Evolutionary conservation across 768 basidiomycete genomes (phyloP), one percentile per base, ranked within the genome.

Genomic region (Russula sp.): DNA sequence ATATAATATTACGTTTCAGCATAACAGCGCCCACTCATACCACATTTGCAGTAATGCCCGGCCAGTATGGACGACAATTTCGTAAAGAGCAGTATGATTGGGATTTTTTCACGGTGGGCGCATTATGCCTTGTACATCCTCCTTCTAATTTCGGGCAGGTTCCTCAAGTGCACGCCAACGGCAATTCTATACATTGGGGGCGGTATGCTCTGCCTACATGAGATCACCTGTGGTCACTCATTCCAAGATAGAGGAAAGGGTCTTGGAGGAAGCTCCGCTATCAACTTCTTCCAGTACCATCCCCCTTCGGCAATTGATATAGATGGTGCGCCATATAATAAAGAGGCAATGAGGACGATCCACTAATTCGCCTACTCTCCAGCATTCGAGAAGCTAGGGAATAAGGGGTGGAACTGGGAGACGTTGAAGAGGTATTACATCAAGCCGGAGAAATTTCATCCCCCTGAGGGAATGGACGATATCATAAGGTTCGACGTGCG

Each of bases 351-450:
- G 5, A 32, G 38, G n/a, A 35, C 18, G 18, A 35, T 35, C 2
- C 25, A 9, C 25, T 50, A 18, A 61, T 49, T 25, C 3, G 34
- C 3, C 13, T 11, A n/a, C 41, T 7, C 4, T 34, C 35, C 18
- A 65, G 64, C 64, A 10, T 66, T 64, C 18, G 69, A 69, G 42
- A 57, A 56, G 36, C 58, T 70, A 7, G 69, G 69, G 13, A 70
- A 69, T 46, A 60, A 63, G 20, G 69, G 69, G 9, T 70, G 69
- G 69, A 67, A 67, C 25, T 70, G 68, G 68, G 48, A 64, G 25
- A 50, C 22, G 20, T 48, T 64, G 46, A 57, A 51, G 22, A 51
- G 56, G 42, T 69, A 70, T 48, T 60, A 42, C 50, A 68, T 58
- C 46, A 67, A 60, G 36, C 41, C 13, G 34, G 69, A 70, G 52